phyloP scores from a whole-genome alignment of 306 rosid species.

The Lithocarpus polystachyus region DNA sequence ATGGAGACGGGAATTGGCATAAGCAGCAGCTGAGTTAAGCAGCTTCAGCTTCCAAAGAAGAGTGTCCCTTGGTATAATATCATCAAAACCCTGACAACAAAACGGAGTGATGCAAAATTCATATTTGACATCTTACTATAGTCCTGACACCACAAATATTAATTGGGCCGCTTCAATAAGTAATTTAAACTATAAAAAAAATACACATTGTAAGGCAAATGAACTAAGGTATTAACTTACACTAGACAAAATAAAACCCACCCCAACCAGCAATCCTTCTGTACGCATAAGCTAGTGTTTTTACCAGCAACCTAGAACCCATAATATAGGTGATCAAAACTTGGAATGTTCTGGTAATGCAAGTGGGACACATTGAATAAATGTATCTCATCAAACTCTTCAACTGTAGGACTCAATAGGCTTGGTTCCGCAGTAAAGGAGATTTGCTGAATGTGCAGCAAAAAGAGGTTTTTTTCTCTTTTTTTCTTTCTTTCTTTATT shows the following conservation, averaged over 20 bases:
- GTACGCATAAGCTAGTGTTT: neutral
- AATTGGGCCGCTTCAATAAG: neutral
- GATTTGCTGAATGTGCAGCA: too few species aligned
- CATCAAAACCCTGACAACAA: constrained; percentile 51
- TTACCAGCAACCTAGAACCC: neutral
- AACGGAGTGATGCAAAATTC: constrained; percentile 22
- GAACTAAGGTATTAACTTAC: neutral
- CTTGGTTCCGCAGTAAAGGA: neutral
- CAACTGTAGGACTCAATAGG: neutral
- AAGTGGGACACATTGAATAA: neutral
- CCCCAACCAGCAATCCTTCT: neutral
- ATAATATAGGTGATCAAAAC: neutral
- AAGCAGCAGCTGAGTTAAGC: constrained; percentile 83
- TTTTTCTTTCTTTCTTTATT: neutral
- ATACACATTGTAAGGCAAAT: neutral
- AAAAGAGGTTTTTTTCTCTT: too few species aligned
- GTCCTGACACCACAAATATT: constrained; percentile 10
- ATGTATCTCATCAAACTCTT: neutral
- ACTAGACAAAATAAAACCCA: neutral
- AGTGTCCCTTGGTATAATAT: constrained; percentile 70
- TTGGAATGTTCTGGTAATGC: too few species aligned
- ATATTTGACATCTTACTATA: constrained; percentile 2
- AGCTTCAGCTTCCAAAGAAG: constrained; percentile 96
- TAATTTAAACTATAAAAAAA: neutral
- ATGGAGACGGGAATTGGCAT: constrained; percentile 91